phyloP scores from a whole-genome alignment of 495 filamentous ascomycete genomes.

The Neurospora terricola region DNA sequence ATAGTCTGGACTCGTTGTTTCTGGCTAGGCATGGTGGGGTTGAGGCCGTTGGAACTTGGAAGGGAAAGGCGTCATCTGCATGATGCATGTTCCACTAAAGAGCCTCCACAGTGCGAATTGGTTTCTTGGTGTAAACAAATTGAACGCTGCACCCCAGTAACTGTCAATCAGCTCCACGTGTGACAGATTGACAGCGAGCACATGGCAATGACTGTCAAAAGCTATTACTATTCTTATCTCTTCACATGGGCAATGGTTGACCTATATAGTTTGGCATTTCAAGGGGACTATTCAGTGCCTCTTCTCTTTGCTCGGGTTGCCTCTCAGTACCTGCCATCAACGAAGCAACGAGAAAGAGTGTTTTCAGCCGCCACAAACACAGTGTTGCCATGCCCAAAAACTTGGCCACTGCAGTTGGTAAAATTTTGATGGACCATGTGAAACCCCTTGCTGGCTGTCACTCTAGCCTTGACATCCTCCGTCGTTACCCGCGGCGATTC shows the following conservation, averaged over 20 bases:
- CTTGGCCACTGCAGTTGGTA: conserved; percentile 11
- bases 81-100: conserved; percentile 6
- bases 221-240: not conserved
- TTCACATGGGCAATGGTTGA: not conserved
- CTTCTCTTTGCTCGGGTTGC: not conserved
- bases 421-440: conserved; percentile 22
- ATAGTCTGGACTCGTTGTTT: conserved; percentile 4
- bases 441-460: conserved; percentile 8
- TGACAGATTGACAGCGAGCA: not conserved
- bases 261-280: not conserved
- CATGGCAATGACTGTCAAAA: not conserved
- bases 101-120: conserved; percentile 14
- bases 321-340: not conserved
- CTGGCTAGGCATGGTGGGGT: conserved; percentile 6
- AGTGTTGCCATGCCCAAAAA: conserved; percentile 9
- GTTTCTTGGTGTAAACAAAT: not conserved
- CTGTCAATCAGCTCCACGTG: not conserved
- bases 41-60: not conserved
- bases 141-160: not conserved
- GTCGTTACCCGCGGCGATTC: not conserved
- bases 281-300: not conserved
- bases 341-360: not conserved
- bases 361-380: conserved; percentile 2
- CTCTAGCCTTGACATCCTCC: not conserved
- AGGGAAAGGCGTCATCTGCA: conserved; percentile 11